phyloP scores from a whole-genome alignment of 2,329 filamentous ascomycete species.

The Colletotrichum lindemuthianum region DNA sequence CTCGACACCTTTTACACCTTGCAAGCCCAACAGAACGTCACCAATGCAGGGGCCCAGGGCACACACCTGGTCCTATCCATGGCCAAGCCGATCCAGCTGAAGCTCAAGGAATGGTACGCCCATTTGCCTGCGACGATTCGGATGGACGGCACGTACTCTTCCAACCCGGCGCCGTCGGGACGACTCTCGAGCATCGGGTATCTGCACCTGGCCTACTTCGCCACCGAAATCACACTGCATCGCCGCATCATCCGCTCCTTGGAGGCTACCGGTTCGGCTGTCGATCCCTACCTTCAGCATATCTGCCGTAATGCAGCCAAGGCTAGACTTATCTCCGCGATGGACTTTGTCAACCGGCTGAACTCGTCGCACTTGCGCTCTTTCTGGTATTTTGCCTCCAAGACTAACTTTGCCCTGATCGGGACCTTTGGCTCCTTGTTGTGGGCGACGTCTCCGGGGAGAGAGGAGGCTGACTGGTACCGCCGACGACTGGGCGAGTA shows the following conservation, averaged over 20 bases:
- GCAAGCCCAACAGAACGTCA: constrained; percentile 76
- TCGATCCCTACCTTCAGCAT: constrained; percentile 85
- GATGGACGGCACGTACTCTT: constrained; percentile 69
- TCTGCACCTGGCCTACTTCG: constrained; percentile 91
- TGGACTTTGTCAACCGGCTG: constrained; percentile 96
- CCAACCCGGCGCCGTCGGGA: constrained; percentile 50
- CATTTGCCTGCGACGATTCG: constrained; percentile 70
- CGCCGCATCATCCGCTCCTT: constrained; percentile 89
- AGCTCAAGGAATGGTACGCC: constrained; percentile 84
- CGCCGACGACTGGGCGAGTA: constrained; percentile 86
- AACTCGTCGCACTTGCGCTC: constrained; percentile 86
- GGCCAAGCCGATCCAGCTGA: constrained; percentile 84
- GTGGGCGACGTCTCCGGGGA: constrained; percentile 86
- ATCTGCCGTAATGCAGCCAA: constrained; percentile 95
- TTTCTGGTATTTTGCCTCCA: constrained; percentile 92
- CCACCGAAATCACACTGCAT: constrained; percentile 92
- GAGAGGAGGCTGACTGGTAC: constrained; percentile 94
- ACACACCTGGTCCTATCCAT: constrained; percentile 78
- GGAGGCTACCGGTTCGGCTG: constrained; percentile 50
- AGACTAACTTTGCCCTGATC: constrained; percentile 93
- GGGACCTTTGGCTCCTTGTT: constrained; percentile 92
- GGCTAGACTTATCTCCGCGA: constrained; percentile 91
- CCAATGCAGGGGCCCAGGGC: constrained; percentile 73
- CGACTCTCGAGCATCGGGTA: constrained; percentile 75
- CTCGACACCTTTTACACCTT: constrained; percentile 86